Conservation (phyloP, 148 eudicot genomes). For the Camellia lanceoleosa region DNA sequence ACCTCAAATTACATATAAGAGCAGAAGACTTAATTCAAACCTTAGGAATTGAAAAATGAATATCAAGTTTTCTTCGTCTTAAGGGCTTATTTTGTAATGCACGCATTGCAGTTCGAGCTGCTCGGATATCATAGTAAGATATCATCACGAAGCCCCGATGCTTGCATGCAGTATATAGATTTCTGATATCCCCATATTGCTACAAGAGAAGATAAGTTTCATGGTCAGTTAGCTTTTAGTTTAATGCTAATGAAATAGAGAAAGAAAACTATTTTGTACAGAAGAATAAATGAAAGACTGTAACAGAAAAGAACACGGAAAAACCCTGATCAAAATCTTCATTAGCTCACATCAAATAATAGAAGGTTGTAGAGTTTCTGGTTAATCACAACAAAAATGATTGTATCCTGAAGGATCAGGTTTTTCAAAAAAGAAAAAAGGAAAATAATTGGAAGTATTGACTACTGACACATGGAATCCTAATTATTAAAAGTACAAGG, state of each 20-base stretch:
- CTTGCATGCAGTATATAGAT: constrained; percentile 59
- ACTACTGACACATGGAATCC: neutral
- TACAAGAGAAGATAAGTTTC: constrained; percentile 22
- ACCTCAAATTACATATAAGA: neutral
- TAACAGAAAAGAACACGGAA: neutral
- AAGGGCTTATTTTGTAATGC: constrained; percentile 51
- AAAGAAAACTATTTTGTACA: neutral
- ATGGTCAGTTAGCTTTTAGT: neutral
- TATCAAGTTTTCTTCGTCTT: constrained; percentile 57
- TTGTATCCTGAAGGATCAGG: neutral
- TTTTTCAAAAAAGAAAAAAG: neutral
- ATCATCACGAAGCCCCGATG: constrained; percentile 70
- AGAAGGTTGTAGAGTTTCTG: neutral
- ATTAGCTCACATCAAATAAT: neutral
- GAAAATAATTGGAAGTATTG: too few species aligned
- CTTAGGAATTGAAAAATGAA: constrained; percentile 65
- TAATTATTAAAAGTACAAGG: neutral
- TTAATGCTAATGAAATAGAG: neutral
- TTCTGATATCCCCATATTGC: constrained; percentile 63
- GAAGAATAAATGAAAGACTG: neutral
- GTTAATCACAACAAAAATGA: neutral
- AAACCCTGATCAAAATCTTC: neutral
- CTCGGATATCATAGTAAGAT: constrained; percentile 62
- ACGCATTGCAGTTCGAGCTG: constrained; percentile 65
- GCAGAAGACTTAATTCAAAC: constrained; percentile 21